Conservation (phyloP, 768 basidiomycete species). For the Collybia nuda region DNA sequence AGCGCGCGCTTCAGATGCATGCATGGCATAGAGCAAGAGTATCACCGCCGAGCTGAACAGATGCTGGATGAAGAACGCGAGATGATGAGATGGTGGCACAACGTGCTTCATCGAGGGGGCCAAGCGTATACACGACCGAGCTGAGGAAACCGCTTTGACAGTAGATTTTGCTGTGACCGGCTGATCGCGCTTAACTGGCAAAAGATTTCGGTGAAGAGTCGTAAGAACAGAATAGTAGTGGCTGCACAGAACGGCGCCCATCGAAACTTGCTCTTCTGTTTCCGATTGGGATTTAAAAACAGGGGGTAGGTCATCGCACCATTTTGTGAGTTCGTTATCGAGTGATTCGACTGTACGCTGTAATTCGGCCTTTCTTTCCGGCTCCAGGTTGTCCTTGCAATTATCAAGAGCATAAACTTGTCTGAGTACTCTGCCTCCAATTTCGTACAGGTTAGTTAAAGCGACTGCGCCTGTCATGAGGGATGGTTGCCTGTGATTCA, state of each 20-base stretch:
- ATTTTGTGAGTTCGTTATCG: conserved; percentile 74
- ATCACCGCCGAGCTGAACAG: conserved; percentile 89
- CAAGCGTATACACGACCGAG: conserved; percentile 81
- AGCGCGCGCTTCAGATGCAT: conserved; percentile 63
- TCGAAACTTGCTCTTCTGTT: conserved; percentile 79
- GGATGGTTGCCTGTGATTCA: conserved; percentile 55
- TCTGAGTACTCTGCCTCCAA: conserved; percentile 78
- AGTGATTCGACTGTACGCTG: conserved; percentile 76
- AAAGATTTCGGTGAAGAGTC: conserved; percentile 84
- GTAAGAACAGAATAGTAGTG: conserved; percentile 89
- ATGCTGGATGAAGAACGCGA: conserved; percentile 88
- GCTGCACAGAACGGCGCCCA: conserved; percentile 84
- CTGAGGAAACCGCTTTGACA: conserved; percentile 78
- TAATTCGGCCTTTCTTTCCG: conserved; percentile 73
- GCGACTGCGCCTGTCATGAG: conserved; percentile 84
- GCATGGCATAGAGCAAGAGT: conserved; percentile 84
- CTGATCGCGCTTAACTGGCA: conserved; percentile 77
- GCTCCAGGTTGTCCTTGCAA: conserved; percentile 71
- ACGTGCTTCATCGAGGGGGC: conserved; percentile 83
- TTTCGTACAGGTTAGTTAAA: conserved; percentile 77
- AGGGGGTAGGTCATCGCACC: conserved; percentile 78
- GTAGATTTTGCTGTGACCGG: conserved; percentile 70
- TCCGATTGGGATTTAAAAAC: conserved; percentile 73
- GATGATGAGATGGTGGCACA: conserved; percentile 82
- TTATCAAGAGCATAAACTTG: conserved; percentile 82